phyloP scores from a whole-genome alignment of 345 rosid genomes.

The thale cress (Arabidopsis thaliana) region TAIR10.1 NC_003076.8:21210501-21211000 shows the following conservation, averaged over 20 bases:
- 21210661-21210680: conserved; percentile 92
- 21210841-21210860: neutral
- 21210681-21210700: conserved; percentile 66
- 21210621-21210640: conserved; percentile 55
- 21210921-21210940: neutral
- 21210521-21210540: neutral
- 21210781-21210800: neutral
- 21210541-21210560: neutral
- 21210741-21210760: neutral
- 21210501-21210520: conserved; percentile 17
- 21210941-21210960: neutral
- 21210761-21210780: neutral
- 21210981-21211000: neutral
- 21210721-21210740: conserved; percentile 37
- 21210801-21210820: conserved; percentile 9
- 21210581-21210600: neutral
- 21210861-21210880: conserved; percentile 1
- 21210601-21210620: conserved; percentile 76
- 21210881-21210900: conserved; percentile 7
- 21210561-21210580: neutral
- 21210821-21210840: neutral
- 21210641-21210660: conserved; percentile 65
- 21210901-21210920: neutral
- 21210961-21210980: neutral
- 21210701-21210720: conserved; percentile 58